phyloP scores from a whole-genome alignment of 2,329 filamentous ascomycete species.

The Venturia aucupariae region DNA sequence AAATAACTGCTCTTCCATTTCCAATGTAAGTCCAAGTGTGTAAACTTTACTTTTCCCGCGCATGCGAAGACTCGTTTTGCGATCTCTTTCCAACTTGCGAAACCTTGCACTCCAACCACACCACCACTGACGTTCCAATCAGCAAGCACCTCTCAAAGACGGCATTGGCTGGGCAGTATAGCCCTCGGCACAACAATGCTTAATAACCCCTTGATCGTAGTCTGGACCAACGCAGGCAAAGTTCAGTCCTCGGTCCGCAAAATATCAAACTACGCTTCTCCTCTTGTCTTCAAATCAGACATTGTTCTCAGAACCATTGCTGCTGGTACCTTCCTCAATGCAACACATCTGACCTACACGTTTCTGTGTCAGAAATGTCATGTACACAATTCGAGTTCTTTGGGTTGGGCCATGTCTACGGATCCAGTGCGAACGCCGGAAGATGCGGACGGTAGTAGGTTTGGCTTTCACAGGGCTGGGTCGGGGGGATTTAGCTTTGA shows the following conservation, averaged over 20 bases:
- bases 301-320: constrained; percentile 6
- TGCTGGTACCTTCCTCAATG: not conserved
- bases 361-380: not conserved
- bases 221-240: not conserved
- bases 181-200: not conserved
- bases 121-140: not conserved
- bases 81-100: not conserved
- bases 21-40: not conserved
- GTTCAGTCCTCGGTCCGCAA: not conserved
- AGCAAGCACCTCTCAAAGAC: not conserved
- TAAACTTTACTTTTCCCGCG: not conserved
- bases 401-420: not conserved
- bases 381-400: not conserved
- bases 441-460: not conserved
- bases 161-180: constrained; percentile 8
- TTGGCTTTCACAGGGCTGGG: not conserved
- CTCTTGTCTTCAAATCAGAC: not conserved
- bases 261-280: not conserved
- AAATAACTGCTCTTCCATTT: not conserved
- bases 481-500: not conserved
- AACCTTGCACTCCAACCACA: not conserved
- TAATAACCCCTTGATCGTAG: not conserved
- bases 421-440: not conserved
- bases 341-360: not conserved
- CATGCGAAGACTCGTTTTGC: not conserved